Percentiles rank a stretch among this genome's conserved stretches.
Evolutionary conservation across 2,329 filamentous ascomycete genomes (phyloP).

Genomic region (Corinectria fuckeliana): DNA sequence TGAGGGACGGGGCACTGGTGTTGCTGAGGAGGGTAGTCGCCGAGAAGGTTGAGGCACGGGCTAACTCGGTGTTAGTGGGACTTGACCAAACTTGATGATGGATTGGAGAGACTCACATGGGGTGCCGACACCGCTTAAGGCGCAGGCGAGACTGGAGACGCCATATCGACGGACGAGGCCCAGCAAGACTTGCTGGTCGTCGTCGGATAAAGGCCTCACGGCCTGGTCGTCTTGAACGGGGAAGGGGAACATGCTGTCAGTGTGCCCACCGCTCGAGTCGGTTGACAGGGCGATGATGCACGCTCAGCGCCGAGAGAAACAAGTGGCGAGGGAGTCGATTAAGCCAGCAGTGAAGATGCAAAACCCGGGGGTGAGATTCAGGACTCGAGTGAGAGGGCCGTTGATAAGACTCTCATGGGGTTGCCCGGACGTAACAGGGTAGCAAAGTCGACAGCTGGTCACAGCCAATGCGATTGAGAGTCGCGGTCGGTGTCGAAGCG

Average conservation of each 20-base stretch:
- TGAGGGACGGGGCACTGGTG: constrained; percentile 49
- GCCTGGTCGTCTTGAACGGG: constrained; percentile 43
- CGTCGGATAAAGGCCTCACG: constrained; percentile 46
- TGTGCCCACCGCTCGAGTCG: constrained; percentile 19
- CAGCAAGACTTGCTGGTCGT: constrained; percentile 48
- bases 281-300: constrained; percentile 30
- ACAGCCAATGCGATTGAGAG: constrained; percentile 11
- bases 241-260: constrained; percentile 45
- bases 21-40: constrained; percentile 49
- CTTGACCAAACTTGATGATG: neutral
- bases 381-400: constrained; percentile 22
- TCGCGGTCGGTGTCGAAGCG: constrained; percentile 4
- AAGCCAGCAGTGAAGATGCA: constrained; percentile 11
- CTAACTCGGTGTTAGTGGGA: constrained; percentile 35
- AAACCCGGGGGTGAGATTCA: constrained; percentile 4
- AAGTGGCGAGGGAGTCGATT: constrained; percentile 15
- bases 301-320: constrained; percentile 34
- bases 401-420: constrained; percentile 26
- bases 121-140: constrained; percentile 44
- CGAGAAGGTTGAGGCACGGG: constrained; percentile 49
- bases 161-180: constrained; percentile 48
- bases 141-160: constrained; percentile 46
- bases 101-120: constrained; percentile 43
- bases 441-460: neutral
- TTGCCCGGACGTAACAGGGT: constrained; percentile 1